These are phyloP conservation scores for Cetraspora pellucida DNA, from an alignment of 192 early-diverging fungal genomes.

Conservation along the genomic window DNA sequence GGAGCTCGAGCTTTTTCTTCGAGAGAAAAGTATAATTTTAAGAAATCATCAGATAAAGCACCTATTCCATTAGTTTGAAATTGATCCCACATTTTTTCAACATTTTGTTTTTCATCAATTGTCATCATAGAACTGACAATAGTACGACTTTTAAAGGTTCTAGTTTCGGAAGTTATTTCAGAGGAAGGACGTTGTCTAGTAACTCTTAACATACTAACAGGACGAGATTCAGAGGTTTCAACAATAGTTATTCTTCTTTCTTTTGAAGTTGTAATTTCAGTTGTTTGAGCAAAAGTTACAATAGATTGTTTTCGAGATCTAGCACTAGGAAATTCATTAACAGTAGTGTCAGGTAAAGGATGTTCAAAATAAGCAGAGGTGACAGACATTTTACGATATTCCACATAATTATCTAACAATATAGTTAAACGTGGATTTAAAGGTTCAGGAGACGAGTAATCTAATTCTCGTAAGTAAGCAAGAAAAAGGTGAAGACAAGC, in stretches of 20 bases:
- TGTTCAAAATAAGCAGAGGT: slow-evolving; percentile 1
- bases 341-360: not conserved
- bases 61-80: slow-evolving; percentile 29
- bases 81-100: slow-evolving; percentile 25
- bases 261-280: not conserved
- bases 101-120: slow-evolving; percentile 8
- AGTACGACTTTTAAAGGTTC: slow-evolving; percentile 22
- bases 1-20: not conserved
- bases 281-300: not conserved
- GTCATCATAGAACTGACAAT: slow-evolving; percentile 30
- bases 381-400: slow-evolving; percentile 7
- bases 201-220: slow-evolving; percentile 20
- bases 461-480: slow-evolving; percentile 21
- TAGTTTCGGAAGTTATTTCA: slow-evolving; percentile 10
- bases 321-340: not conserved
- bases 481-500: slow-evolving; percentile 32
- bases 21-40: slow-evolving; percentile 28
- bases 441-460: not conserved
- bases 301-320: not conserved
- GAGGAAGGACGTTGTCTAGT: slow-evolving; percentile 7
- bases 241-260: not conserved
- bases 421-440: slow-evolving; percentile 23
- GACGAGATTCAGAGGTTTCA: not conserved
- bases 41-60: slow-evolving; percentile 25
- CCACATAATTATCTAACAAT: slow-evolving; percentile 33